Percentiles rank a stretch among this genome's conserved stretches.
Conservation (phyloP, 768 basidiomycete species). For the Lactifluus echinatus region DNA sequence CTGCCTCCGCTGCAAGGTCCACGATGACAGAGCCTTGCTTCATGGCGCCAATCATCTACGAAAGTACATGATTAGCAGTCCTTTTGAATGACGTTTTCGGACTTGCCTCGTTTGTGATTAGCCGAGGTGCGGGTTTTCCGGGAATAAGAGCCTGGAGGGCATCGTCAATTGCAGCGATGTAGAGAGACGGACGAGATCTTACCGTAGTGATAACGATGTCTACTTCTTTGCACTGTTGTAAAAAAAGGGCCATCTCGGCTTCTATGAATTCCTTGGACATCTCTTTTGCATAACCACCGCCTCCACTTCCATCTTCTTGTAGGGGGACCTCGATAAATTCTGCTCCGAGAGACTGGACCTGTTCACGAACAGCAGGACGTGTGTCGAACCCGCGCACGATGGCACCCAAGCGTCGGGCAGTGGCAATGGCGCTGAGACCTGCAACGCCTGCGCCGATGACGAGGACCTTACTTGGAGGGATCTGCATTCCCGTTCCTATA, state of each 20-base stretch:
- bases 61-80: background rate
- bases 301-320: constrained; percentile 74
- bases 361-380: constrained; percentile 76
- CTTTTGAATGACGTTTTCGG: background rate
- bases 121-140: constrained; percentile 76
- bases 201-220: constrained; percentile 86
- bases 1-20: constrained; percentile 79
- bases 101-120: constrained; percentile 61
- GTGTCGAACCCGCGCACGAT: constrained; percentile 88
- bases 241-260: constrained; percentile 82
- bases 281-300: constrained; percentile 81
- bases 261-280: constrained; percentile 89
- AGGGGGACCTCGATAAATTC: constrained; percentile 81
- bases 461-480: constrained; percentile 79
- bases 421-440: constrained; percentile 80
- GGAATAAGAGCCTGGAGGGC: constrained; percentile 63
- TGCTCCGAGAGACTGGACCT: constrained; percentile 83
- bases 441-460: constrained; percentile 88
- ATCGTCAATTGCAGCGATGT: background rate
- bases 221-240: constrained; percentile 82
- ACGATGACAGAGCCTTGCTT: constrained; percentile 87
- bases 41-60: constrained; percentile 77
- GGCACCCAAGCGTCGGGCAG: constrained; percentile 75
- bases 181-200: constrained; percentile 16
- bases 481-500: constrained; percentile 34